Base-by-base conservation (phyloP, 169 alveolate genomes). In the Eimeria falciformis region DNA sequence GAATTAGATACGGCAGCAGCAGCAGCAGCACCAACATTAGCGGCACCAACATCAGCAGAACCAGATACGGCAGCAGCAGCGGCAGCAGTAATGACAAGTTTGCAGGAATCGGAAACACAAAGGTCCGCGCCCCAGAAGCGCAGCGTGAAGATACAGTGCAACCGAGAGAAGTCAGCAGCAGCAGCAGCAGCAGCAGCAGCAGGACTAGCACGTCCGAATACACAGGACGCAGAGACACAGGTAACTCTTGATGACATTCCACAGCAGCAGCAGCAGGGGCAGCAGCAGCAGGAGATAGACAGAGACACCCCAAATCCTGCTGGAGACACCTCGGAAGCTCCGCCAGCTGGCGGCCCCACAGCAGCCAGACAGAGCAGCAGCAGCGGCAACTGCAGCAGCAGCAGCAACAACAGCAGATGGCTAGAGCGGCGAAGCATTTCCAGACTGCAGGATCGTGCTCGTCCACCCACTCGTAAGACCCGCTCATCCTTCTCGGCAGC, bases 101-200 rank as follows among this genome's bases (percentile, higher is more conserved):
- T 27, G 33, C 21, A 47, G 21, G 85, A 75, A 2, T 37, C 65
- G 5, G 66, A 46, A 25, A 45, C 65, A 11, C 85, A 75, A 29
- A 75, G 66, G 85, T 37, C 27, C 23, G 23, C 45, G 85, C 85
- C 9, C 66, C 85, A 45, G 66, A 58, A 75, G 25, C 85, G 85
- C 85, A 75, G 62, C 85, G 85, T 75, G 65, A 75, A 75, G 40
- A 21, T 75, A 12, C 85, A 75, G 85, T 75, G 85, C 62, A 75
- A 75, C 85, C 40, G 85, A 21, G 65, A 45, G 65, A 75, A 75
- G 85, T 12, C 14, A n/a, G 23, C 23, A 11, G 82, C 53, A 69
- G 66, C 66, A 14, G 85, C 40, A 45, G 9, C 85, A 75, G 85
- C 9, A 40, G 45, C 65, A 27, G 4, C 75, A 65, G 43, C 75